These are phyloP conservation scores for Axilococcus clingmanii DNA, from an alignment of 139 green algal genomes.

Conservation along the genomic window DNA sequence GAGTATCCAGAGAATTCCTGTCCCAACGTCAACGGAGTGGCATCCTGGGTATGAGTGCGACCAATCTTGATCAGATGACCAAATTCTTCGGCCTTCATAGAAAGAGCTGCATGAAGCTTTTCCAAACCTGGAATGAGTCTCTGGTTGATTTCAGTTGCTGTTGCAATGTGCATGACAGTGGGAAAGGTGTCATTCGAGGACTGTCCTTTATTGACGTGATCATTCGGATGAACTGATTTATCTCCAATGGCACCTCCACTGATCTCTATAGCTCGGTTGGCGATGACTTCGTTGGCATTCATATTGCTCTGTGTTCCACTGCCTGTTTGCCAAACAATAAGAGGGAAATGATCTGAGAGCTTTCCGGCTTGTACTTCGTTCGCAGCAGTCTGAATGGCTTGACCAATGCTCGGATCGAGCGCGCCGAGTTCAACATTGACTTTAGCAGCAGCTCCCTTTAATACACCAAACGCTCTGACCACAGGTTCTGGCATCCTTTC, in stretches of 20 bases:
- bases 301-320: conserved; percentile 94
- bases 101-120: conserved; percentile 51
- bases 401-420: conserved; percentile 46
- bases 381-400: conserved; percentile 61
- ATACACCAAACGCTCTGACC: conserved; percentile 79
- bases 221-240: conserved; percentile 87
- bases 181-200: conserved; percentile 96
- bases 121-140: conserved; percentile 66
- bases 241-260: conserved; percentile 66
- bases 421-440: conserved; percentile 65
- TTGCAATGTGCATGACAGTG: conserved; percentile 92
- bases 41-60: conserved; percentile 90
- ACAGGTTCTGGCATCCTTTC: conserved; percentile 91
- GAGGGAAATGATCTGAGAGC: conserved; percentile 82
- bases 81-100: conserved; percentile 68
- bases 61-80: conserved; percentile 92
- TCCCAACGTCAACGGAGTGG: conserved; percentile 86
- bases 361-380: conserved; percentile 73
- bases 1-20: conserved; percentile 93
- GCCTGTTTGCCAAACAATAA: conserved; percentile 93
- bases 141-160: conserved; percentile 51
- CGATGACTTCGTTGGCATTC: conserved; percentile 95
- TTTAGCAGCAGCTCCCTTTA: conserved; percentile 78
- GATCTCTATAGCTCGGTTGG: conserved; percentile 77
- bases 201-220: conserved; percentile 95